Evolutionary conservation across 352 stramenopile genomes (phyloP).

Genomic region (Stramenopiles sp.): DNA sequence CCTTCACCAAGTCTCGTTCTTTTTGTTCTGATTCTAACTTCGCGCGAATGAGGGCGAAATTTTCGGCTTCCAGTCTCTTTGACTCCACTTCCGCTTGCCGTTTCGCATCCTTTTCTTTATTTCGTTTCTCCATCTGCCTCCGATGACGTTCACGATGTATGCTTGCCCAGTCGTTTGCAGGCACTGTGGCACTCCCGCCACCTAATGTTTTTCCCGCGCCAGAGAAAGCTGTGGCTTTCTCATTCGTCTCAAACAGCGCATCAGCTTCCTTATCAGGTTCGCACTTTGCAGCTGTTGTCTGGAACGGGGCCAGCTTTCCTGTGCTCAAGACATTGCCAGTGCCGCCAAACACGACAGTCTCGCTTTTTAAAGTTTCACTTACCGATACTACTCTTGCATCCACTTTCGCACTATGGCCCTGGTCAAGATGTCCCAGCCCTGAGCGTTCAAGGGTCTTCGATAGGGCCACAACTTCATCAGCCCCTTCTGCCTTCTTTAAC

Average conservation of each 20-base stretch:
- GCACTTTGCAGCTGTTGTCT: no score
- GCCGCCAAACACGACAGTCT: background rate
- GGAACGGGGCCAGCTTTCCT: no score
- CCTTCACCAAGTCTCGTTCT: background rate
- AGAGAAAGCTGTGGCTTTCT: background rate
- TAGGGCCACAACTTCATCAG: no score
- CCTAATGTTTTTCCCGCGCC: background rate
- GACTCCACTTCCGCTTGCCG: background rate
- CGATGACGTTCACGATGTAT: background rate
- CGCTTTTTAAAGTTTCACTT: no score
- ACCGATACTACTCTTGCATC: no score
- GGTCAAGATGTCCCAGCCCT: no score
- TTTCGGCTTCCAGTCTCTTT: background rate
- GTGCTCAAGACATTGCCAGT: conserved; percentile 4
- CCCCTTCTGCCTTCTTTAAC: no score
- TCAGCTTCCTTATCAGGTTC: no score
- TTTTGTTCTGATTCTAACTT: background rate
- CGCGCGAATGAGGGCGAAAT: background rate
- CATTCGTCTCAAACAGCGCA: no score
- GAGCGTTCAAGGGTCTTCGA: no score
- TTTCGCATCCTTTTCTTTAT: background rate
- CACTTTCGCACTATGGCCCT: no score
- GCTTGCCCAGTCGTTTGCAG: background rate
- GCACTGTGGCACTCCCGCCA: background rate
- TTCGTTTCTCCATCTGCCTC: background rate